These are phyloP conservation scores for Mikania micrantha DNA, from an alignment of 129 eudicot genomes.

Conservation along the genomic window DNA sequence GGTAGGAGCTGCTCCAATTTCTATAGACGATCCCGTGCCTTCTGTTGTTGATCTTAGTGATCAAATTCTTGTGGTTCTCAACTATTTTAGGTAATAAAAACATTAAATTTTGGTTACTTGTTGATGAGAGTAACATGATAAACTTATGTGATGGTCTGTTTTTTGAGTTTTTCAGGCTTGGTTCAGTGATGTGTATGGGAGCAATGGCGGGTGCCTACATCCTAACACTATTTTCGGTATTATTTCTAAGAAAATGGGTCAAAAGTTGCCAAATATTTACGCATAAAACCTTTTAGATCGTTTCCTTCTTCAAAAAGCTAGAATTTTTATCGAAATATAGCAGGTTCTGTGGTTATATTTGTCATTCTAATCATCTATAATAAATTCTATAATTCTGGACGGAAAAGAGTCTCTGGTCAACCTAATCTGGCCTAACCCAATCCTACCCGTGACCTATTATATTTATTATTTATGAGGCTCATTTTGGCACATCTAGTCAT, in stretches of 20 bases:
- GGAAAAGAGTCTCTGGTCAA: neutral
- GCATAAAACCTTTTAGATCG: too few relatives aligned
- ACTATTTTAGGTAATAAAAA: slow-evolving; percentile 47
- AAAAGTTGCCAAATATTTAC: too few relatives aligned
- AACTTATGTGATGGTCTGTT: neutral
- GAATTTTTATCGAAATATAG: neutral
- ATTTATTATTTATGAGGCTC: too few relatives aligned
- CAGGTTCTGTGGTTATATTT: neutral
- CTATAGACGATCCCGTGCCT: slow-evolving; percentile 38
- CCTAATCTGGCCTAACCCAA: neutral
- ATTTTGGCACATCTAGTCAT: neutral
- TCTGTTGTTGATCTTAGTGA: slow-evolving; percentile 52
- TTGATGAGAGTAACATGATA: neutral
- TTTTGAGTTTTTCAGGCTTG: slow-evolving; percentile 49
- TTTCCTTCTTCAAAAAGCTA: neutral
- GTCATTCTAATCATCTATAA: neutral
- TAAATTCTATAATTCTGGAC: neutral
- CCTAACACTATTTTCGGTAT: slow-evolving; percentile 81
- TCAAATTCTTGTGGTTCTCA: slow-evolving; percentile 65
- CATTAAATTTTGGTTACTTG: slow-evolving; percentile 12
- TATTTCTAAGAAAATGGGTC: too few relatives aligned
- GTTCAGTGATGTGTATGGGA: slow-evolving; percentile 99
- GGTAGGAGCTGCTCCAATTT: slow-evolving; percentile 57
- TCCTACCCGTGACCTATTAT: too few relatives aligned
- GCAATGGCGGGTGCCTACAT: slow-evolving; percentile 91